Evolutionary conservation across 2,329 filamentous ascomycete genomes (phyloP), one percentile per base, ranked within the genome.

Genomic region (Alternaria novae-zelandiae): DNA sequence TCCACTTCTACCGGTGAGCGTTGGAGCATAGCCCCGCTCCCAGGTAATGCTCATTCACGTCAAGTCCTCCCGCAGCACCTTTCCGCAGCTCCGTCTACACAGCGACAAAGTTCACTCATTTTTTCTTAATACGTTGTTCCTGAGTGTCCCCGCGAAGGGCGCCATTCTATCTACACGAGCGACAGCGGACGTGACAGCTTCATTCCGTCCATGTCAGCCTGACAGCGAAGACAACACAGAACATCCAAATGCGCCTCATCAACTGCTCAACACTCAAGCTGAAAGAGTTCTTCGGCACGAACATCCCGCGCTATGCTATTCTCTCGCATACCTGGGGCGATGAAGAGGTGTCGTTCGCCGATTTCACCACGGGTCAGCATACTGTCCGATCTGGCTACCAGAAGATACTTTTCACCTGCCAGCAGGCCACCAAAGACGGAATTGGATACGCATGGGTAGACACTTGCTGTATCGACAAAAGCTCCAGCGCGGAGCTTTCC

Each of bases 391-490:
- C 32, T 20, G 46, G 56, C 0, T 58, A 58, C 12, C 23, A 23
- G 3, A 58, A 59, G 21, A 54, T 59, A 3, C 6, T 26, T 0
- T 28, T 41, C 11, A 47, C 57, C 4, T 55, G 57, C 41, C 9
- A 41, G 6, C 50, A 59, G 21, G 50, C 50, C 1, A 15, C 49
- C 0, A 9, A 10, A 5, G 21, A 63, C 3, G 13, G 13, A 9
- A 4, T 64, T 8, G 3, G 45, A 1, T 64, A 54, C 21, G 57
- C 41, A 11, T 64, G 61, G 61, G 47, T 61, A 1, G 61, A 64
- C 12, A 64, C 61, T 2, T 64, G 61, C 11, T 64, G 57, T 28
- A 64, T 64, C 5, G 58, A 64, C 43, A 64, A 64, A 23, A 43
- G 43, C 2, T 57, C 53, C 6, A 61, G 57, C 15, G 17, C 61